Base-by-base conservation (phyloP, 441 rosid genomes). In the Erodium texanum region DNA sequence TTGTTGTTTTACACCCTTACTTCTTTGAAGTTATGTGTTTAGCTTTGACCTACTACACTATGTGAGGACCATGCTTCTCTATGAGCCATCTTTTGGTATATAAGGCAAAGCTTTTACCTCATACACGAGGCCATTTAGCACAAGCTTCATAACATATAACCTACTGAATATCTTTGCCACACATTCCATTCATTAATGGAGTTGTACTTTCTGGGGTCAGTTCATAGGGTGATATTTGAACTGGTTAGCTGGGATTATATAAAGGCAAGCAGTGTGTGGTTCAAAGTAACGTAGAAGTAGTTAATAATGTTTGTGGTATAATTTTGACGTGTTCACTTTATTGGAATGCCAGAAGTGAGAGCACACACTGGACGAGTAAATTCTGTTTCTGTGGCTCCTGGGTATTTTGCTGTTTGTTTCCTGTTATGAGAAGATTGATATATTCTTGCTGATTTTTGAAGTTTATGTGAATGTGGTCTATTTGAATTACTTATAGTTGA, bases 281-380 rank as follows among this genome's bases (percentile, higher is more conserved):
- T 22, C 63, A 59, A 56, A 59, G 29, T 20, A 32, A 22, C 62
- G 20, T 11, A 34, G 8, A 34, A 6, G 41, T 20, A 59, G 64
- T 1, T 59, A 23, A 24, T 24, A 61, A 11, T 16, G 24, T 61
- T 23, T 24, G 34, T 61, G 16, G 34, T 61, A 22, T 23, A 12
- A 11, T 23, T 59, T 11, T 59, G 29, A 59, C 24, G 64, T 14
- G 64, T 22, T 59, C 4, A 10, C 15, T 59, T 59, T 23, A 7
- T 16, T 52, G 64, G 64, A 59, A 59, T 59, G 64, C 15, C 29
- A 22, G 23, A 59, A 59, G 64, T 23, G 14, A 59, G 64, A 59
- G 16, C 15, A 22, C 15, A 23, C 4, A 59, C 64, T 16, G 2
- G 62, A 56, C 14, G 8, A 16, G 27, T 56, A 20, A 56, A 19